Base-by-base conservation (phyloP, 1,284 basidiomycete species). In the Ustilago trichophora region DNA sequence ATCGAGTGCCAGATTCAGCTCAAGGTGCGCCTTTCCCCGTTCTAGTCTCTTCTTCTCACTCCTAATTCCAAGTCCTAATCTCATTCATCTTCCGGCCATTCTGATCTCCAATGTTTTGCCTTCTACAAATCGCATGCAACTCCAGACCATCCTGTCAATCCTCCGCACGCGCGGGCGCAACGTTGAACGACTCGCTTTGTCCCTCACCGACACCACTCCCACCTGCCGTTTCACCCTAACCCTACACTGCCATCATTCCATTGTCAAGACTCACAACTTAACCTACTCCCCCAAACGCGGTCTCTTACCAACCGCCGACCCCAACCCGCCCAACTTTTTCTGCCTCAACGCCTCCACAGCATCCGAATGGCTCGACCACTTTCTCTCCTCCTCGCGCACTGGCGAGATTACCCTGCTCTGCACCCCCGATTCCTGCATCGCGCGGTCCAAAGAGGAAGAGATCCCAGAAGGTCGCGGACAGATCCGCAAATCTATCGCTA, bases 201-300 rank as follows among this genome's bases (percentile, higher is more conserved):
- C 42, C 16, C 49, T 75, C 8, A 51, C 44, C 18, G 47, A 59
- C 44, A 34, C 46, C 6, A 47, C 36, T 11, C 3, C 21, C 2
- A 29, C 50, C 2, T 58, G 60, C 31, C 58, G 72, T 16, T 57
- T 75, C 40, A 37, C 44, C 9, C 16, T 73, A 9, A 65, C 54
- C 18, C 49, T 73, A 2, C 73, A 75, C 54, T 65, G 66, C 19
- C 41, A 57, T 6, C 59, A 67, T 19, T 60, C 57, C 3, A 65
- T 77, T n/a, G 50, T 49, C 12, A 78, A 78, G 34, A 63, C 63
- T 10, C 77, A 79, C 38, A 44, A 40, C 16, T 52, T 79, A 8
- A 76, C 71, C 4, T 78, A 69, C 53, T 65, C 64, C 41, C 67
- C 67, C 38, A 65, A 65, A n/a, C 43, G 56, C 1, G 70, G 68